Percentiles rank a stretch among this genome's conserved stretches.
Evolutionary conservation across 2,329 filamentous ascomycete genomes (phyloP).

Genomic region (Saccharata proteae): DNA sequence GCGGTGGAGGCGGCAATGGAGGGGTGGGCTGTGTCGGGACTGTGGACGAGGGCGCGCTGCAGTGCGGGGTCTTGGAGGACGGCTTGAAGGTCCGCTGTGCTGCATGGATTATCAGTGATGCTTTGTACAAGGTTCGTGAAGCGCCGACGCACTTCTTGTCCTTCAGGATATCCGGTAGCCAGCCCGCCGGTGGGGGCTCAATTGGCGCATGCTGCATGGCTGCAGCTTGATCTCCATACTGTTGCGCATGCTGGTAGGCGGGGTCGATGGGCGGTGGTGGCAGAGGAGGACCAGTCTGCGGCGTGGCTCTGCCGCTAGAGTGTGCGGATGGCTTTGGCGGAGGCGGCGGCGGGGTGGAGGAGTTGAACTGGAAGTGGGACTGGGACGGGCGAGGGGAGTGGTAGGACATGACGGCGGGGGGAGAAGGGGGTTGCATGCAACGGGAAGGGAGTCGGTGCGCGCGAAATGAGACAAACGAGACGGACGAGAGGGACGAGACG

Average conservation of each 20-base stretch:
- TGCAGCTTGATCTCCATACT: constrained; percentile 1
- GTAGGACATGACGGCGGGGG: constrained; percentile 20
- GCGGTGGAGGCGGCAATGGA: constrained; percentile 55
- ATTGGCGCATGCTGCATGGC: constrained; percentile 6
- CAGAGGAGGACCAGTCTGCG: constrained; percentile 30
- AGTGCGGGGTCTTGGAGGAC: constrained; percentile 53
- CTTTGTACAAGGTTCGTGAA: constrained; percentile 12
- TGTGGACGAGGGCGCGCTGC: constrained; percentile 62
- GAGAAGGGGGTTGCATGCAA: not conserved
- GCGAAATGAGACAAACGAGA: too few relatives aligned
- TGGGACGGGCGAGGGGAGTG: constrained; percentile 23
- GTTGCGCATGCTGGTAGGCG: constrained; percentile 18
- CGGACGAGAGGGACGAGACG: too few relatives aligned
- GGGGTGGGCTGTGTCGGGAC: constrained; percentile 55
- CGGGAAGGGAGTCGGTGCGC: too few relatives aligned
- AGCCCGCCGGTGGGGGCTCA: constrained; percentile 44
- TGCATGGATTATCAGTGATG: constrained; percentile 21
- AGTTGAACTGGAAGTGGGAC: constrained; percentile 27
- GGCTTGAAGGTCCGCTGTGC: constrained; percentile 66
- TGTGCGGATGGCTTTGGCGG: constrained; percentile 32
- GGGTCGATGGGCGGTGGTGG: constrained; percentile 22
- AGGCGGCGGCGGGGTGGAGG: constrained; percentile 36
- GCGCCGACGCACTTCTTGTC: constrained; percentile 61
- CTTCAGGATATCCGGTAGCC: constrained; percentile 64
- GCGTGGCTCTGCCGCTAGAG: constrained; percentile 29